These are phyloP conservation scores for Chaetomium sp. DNA, from an alignment of 2,329 filamentous ascomycete genomes.

Conservation along the genomic window DNA sequence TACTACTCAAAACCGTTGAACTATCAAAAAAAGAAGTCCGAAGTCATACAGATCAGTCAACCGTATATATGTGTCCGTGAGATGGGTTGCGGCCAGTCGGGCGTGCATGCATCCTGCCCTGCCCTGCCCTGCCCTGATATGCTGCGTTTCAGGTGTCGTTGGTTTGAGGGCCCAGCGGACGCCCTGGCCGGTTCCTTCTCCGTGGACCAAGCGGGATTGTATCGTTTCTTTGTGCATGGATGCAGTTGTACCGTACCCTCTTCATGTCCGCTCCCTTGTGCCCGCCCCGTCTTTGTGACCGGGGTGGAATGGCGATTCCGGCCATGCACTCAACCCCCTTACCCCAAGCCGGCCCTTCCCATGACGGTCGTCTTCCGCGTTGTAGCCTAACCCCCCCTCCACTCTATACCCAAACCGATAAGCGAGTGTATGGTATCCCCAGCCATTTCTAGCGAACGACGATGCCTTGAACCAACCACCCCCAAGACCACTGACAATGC, in stretches of 20 bases:
- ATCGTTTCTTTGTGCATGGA: neutral
- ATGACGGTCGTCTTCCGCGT: neutral
- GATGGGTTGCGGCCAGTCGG: neutral
- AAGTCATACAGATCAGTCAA: slow-evolving; percentile 3
- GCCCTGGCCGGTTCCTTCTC: neutral
- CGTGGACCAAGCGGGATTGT: neutral
- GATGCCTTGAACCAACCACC: neutral
- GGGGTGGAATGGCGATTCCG: neutral
- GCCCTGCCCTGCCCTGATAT: neutral
- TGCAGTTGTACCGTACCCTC: neutral
- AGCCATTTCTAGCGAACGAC: neutral
- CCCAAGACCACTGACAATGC: neutral
- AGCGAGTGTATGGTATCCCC: neutral
- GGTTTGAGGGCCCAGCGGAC: neutral
- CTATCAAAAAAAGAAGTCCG: neutral
- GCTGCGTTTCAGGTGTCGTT: neutral
- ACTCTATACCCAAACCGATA: slow-evolving; percentile 1
- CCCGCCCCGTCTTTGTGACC: neutral
- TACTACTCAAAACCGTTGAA: neutral
- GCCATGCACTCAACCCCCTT: no score
- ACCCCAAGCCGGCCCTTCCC: neutral
- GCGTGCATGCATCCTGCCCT: neutral
- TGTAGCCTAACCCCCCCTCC: neutral
- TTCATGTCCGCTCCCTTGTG: neutral
- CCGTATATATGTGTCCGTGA: neutral